Base-by-base conservation (phyloP, 208 protist genomes). In the Trypanosoma mega region DNA sequence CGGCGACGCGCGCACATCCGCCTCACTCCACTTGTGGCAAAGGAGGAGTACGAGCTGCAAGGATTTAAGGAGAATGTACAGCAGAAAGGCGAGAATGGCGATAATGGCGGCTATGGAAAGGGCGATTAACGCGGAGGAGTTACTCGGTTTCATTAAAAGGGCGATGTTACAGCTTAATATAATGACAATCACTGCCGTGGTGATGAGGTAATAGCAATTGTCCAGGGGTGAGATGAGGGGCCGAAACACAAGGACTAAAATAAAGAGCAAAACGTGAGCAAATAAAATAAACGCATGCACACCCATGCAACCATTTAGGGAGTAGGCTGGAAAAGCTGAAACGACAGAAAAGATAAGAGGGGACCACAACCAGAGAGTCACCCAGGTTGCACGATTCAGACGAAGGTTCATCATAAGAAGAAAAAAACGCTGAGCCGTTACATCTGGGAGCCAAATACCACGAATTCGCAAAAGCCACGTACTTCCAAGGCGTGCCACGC, bases 311-410 rank as follows among this genome's bases (percentile, higher is more conserved):
- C 37, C 21, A 24, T 34, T 41, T 2, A 41, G 24, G 6, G 53
- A 30, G 18, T 34, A 3, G 7, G 33, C 37, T 23, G 53, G 53
- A 47, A 59, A 47, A 1, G 37, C 23, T 2, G 53, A n/a, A 33
- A 45, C n/a, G 6, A 59, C 9, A 18, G 53, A 1, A 21, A 59
- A 21, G 9, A 47, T 18, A 2, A 59, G 16, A 16, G 53, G 53
- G 3, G 53, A n/a, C 53, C 53, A 59, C 1, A 59, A 26, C 53
- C 53, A 59, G 7, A 59, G 18, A 20, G 53, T 59, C 5, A 59
- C 53, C 33, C 33, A 59, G 7, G 16, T 16, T 16, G 34, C 33
- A 18, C 37, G 53, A 18, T 7, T 31, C 9, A 21, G 3, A 2
- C 18, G 53, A 5, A 59, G 37, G 34, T 59, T 59, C 21, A 33